Conservation (phyloP, 495 filamentous ascomycete genomes). For the Aspergillus egyptiacus region DNA sequence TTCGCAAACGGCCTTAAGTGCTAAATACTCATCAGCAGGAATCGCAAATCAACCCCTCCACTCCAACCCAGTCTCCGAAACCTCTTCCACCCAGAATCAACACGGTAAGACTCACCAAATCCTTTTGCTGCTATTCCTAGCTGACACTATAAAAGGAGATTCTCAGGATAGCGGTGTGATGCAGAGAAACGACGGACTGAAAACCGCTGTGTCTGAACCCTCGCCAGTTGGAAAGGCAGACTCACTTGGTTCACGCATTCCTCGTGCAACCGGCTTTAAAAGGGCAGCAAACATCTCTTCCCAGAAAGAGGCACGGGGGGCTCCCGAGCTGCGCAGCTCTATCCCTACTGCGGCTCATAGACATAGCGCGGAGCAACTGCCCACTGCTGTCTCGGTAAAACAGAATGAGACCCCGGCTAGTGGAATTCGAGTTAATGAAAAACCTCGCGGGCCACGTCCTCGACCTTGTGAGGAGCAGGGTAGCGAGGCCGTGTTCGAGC, state of each 20-base stretch:
- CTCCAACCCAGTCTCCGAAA: not conserved
- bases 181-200: not conserved
- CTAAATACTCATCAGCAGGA: not conserved
- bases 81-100: not conserved
- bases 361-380: constrained; percentile 1
- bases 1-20: not conserved
- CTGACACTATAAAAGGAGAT: constrained; percentile 1
- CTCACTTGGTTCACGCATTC: constrained; percentile 3
- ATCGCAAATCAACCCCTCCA: not conserved
- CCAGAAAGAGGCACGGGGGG: not conserved
- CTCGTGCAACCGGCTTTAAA: constrained; percentile 1
- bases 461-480: constrained; percentile 1
- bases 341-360: constrained; percentile 14
- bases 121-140: not conserved
- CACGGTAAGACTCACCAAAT: not conserved
- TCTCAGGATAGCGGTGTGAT: not conserved
- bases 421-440: constrained; percentile 6
- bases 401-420: constrained; percentile 1
- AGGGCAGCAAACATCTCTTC: not conserved
- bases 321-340: constrained; percentile 10
- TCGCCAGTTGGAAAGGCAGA: not conserved
- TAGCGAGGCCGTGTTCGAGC: not conserved
- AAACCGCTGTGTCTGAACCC: not conserved
- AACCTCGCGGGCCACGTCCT: constrained; percentile 12
- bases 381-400: not conserved